phyloP scores from a whole-genome alignment of 78 protist species.

The Salpingoeca rosetta region DNA sequence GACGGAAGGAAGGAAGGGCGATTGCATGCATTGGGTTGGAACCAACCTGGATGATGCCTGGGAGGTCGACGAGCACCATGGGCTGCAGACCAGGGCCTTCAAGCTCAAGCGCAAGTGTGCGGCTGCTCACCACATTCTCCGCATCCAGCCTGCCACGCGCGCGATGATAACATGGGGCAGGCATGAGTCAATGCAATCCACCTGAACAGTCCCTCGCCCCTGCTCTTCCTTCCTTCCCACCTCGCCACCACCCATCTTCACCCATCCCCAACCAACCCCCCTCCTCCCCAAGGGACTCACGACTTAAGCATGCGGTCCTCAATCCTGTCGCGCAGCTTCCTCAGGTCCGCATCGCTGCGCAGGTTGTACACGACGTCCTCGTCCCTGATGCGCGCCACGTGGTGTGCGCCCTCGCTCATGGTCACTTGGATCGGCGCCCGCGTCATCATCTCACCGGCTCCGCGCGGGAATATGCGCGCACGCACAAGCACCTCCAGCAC shows the following conservation, averaged over 20 bases:
- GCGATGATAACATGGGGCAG: too few species aligned
- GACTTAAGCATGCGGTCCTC: constrained; percentile 4
- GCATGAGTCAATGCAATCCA: too few species aligned
- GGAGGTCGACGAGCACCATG: constrained; percentile 34
- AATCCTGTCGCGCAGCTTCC: background rate
- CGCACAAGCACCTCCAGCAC: constrained; percentile 28
- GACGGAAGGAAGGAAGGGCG: too few species aligned
- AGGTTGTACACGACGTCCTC: constrained; percentile 11
- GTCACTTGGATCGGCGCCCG: constrained; percentile 34
- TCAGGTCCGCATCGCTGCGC: constrained; percentile 6
- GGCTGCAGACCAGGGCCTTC: constrained; percentile 28
- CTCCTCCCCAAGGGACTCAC: too few species aligned
- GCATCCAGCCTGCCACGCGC: background rate
- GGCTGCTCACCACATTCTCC: background rate
- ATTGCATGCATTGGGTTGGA: too few species aligned
- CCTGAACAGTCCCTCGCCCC: too few species aligned
- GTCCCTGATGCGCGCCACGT: constrained; percentile 1
- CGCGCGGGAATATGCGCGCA: constrained; percentile 36
- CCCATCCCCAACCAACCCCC: too few species aligned
- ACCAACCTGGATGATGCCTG: constrained; percentile 31
- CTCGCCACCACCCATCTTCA: too few species aligned
- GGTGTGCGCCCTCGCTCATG: constrained; percentile 14
- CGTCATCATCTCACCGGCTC: constrained; percentile 42
- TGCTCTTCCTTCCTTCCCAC: too few species aligned
- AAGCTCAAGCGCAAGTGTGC: background rate